These are phyloP conservation scores for Holtermanniella nyarrowii DNA, from an alignment of 768 basidiomycete genomes.

Conservation along the genomic window DNA sequence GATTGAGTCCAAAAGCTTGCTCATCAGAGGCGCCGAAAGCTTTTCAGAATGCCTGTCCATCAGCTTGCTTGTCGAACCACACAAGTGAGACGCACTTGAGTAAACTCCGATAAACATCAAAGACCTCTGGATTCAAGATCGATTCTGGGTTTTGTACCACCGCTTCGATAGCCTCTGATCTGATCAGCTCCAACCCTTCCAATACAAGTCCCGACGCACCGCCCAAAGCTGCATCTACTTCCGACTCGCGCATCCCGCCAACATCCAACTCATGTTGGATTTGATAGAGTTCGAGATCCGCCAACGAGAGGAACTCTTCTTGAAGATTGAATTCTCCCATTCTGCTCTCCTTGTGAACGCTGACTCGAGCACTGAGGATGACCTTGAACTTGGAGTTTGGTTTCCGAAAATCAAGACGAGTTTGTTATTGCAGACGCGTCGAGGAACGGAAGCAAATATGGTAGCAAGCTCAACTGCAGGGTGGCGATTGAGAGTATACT, in stretches of 20 bases:
- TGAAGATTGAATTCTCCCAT: slow-evolving; percentile 58
- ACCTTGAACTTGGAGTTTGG: background rate
- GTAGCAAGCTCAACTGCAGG: no score
- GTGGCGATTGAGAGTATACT: no score
- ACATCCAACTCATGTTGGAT: slow-evolving; percentile 62
- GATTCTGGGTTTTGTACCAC: slow-evolving; percentile 66
- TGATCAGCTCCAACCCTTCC: background rate
- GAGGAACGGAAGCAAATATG: background rate
- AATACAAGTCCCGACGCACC: slow-evolving; percentile 9
- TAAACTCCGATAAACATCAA: slow-evolving; percentile 71
- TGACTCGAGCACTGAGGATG: background rate
- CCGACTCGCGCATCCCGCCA: slow-evolving; percentile 44
- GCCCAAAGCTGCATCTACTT: slow-evolving; percentile 38
- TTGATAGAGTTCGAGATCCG: slow-evolving; percentile 52
- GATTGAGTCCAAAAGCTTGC: slow-evolving; percentile 78
- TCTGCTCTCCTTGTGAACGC: slow-evolving; percentile 3
- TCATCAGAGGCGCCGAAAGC: slow-evolving; percentile 59
- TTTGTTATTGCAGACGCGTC: slow-evolving; percentile 17
- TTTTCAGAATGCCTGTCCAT: slow-evolving; percentile 46
- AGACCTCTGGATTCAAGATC: slow-evolving; percentile 57
- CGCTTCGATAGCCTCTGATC: slow-evolving; percentile 64
- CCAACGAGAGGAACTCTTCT: slow-evolving; percentile 59
- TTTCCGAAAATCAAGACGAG: background rate
- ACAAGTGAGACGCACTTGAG: slow-evolving; percentile 49
- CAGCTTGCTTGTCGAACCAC: background rate